Conservation (phyloP, 768 basidiomycete species). For the Leccinum sublutescens region DNA sequence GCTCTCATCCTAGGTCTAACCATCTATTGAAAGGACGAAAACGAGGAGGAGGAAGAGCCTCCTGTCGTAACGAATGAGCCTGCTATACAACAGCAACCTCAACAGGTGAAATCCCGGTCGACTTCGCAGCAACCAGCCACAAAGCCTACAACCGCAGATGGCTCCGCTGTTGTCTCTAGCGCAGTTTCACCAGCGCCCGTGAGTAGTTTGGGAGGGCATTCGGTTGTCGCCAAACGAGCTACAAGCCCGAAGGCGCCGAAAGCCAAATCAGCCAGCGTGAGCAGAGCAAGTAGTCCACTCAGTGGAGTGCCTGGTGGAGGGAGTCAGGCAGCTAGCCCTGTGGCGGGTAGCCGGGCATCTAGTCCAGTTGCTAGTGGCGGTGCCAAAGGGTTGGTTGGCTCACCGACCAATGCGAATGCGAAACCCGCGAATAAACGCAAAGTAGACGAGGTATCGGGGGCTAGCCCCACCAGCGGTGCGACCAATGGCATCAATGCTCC, state of each 20-base stretch:
- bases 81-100: slow-evolving; percentile 41
- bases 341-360: slow-evolving; percentile 35
- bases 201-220: slow-evolving; percentile 68
- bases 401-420: slow-evolving; percentile 35
- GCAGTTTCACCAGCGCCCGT: slow-evolving; percentile 52
- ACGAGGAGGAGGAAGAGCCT: slow-evolving; percentile 73
- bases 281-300: slow-evolving; percentile 61
- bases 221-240: slow-evolving; percentile 77
- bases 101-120: slow-evolving; percentile 45
- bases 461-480: slow-evolving; percentile 7
- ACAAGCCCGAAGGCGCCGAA: slow-evolving; percentile 78
- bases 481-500: slow-evolving; percentile 29
- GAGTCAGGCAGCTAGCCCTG: slow-evolving; percentile 55
- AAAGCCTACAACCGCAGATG: slow-evolving; percentile 32
- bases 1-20: neutral
- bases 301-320: slow-evolving; percentile 34
- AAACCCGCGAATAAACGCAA: slow-evolving; percentile 60
- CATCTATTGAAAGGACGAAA: slow-evolving; percentile 49
- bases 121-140: slow-evolving; percentile 38
- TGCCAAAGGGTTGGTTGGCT: slow-evolving; percentile 21
- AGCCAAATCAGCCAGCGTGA: slow-evolving; percentile 43
- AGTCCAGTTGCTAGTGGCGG: slow-evolving; percentile 29
- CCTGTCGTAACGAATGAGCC: slow-evolving; percentile 41
- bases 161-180: slow-evolving; percentile 42
- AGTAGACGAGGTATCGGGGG: slow-evolving; percentile 39